These are phyloP conservation scores for Plantago ovata DNA, from an alignment of 257 asterid species.

Conservation along the genomic window DNA sequence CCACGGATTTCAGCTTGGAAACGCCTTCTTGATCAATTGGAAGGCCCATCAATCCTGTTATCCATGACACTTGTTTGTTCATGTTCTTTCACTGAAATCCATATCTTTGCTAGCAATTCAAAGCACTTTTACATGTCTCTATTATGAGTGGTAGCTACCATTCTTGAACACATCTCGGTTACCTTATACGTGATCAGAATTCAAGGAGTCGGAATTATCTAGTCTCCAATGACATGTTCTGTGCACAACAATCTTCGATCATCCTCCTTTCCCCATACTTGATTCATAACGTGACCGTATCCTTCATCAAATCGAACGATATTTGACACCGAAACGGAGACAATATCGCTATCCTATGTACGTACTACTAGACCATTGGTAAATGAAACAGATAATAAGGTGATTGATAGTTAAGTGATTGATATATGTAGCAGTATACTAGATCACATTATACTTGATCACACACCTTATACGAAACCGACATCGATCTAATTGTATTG, in stretches of 20 bases:
- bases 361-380: too few species aligned
- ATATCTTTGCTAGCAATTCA: slow-evolving; percentile 43
- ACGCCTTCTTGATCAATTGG: slow-evolving; percentile 41
- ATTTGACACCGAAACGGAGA: slow-evolving; percentile 53
- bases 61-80: slow-evolving; percentile 51
- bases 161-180: slow-evolving; percentile 31
- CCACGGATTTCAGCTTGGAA: slow-evolving; percentile 39
- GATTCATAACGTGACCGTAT: slow-evolving; percentile 61
- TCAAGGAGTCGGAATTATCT: slow-evolving; percentile 79
- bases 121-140: slow-evolving; percentile 34
- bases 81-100: slow-evolving; percentile 51
- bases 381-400: too few species aligned
- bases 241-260: slow-evolving; percentile 94
- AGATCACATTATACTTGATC: too few species aligned
- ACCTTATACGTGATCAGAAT: slow-evolving; percentile 53
- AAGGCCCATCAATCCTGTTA: slow-evolving; percentile 63
- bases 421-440: too few species aligned
- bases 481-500: too few species aligned
- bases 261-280: slow-evolving; percentile 66
- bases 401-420: too few species aligned
- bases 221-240: slow-evolving; percentile 61
- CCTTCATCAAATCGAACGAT: slow-evolving; percentile 62
- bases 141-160: slow-evolving; percentile 24
- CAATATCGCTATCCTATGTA: too few species aligned
- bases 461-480: too few species aligned